phyloP scores from a whole-genome alignment of 2,329 filamentous ascomycete species.

The Alternaria burnsii region DNA sequence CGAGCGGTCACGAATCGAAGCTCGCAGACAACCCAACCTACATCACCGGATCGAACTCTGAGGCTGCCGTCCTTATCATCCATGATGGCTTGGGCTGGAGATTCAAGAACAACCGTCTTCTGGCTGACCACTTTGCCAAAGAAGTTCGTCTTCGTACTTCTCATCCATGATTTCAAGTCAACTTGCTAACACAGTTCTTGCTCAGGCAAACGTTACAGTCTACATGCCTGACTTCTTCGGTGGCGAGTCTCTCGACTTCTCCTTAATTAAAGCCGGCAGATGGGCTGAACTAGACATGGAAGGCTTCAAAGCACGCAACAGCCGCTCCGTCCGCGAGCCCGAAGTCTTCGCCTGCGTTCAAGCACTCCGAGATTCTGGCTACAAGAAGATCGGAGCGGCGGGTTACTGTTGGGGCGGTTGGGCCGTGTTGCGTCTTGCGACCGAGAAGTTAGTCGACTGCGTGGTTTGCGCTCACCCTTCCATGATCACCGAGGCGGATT shows the following conservation, averaged over 20 bases:
- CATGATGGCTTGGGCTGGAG: conserved; percentile 55
- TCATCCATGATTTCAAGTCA: neutral
- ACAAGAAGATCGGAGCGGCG: conserved; percentile 50
- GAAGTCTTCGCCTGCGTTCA: conserved; percentile 45
- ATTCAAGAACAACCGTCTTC: conserved; percentile 53
- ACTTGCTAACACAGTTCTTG: neutral
- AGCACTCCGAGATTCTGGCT: conserved; percentile 26
- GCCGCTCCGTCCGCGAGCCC: conserved; percentile 44
- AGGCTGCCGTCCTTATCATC: conserved; percentile 52
- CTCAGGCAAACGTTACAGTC: neutral
- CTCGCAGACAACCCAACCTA: conserved; percentile 50
- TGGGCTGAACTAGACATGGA: conserved; percentile 46
- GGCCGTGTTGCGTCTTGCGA: conserved; percentile 31
- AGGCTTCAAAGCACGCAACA: conserved; percentile 47
- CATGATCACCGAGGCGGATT: conserved; percentile 25
- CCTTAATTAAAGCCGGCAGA: conserved; percentile 10
- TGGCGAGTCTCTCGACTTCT: conserved; percentile 9
- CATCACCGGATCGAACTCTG: conserved; percentile 48
- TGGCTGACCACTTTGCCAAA: conserved; percentile 56
- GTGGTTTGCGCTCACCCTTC: conserved; percentile 34
- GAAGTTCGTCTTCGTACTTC: conserved; percentile 11
- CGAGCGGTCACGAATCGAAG: conserved; percentile 39
- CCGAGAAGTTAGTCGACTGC: conserved; percentile 28
- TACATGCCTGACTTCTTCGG: neutral
- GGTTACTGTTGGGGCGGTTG: conserved; percentile 58